A percentile compares a stretch with the other conserved stretches of the same genome.
Conservation (phyloP, 495 filamentous ascomycete species). For the Talaromyces adpressus region DNA sequence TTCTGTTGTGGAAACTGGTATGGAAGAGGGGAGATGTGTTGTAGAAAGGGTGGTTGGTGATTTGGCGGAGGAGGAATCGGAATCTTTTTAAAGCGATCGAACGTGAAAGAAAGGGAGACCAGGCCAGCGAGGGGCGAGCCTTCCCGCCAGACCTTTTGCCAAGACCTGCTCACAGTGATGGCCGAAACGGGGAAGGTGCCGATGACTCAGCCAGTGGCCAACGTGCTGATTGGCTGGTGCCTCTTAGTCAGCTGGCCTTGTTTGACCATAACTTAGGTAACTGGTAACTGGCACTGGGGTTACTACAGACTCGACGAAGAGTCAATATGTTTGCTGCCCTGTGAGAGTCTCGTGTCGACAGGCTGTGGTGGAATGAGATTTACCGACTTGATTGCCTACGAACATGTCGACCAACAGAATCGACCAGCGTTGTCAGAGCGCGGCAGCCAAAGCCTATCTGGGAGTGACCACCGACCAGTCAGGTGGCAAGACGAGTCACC, state of each 20-base stretch:
- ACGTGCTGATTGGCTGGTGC: slow-evolving; percentile 3
- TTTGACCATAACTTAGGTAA: neutral
- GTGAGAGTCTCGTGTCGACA: neutral
- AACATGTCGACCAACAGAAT: neutral
- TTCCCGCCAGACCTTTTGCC: neutral
- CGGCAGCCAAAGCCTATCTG: neutral
- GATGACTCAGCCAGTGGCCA: slow-evolving; percentile 10
- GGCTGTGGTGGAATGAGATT: neutral
- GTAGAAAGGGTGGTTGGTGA: slow-evolving; percentile 15
- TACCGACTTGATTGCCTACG: too few species aligned
- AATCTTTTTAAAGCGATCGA: slow-evolving; percentile 6
- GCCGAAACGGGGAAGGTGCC: neutral
- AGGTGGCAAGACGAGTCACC: neutral
- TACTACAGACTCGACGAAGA: neutral
- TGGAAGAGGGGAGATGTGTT: slow-evolving; percentile 13
- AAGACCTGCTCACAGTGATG: neutral
- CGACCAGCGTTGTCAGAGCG: neutral
- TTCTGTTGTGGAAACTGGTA: neutral
- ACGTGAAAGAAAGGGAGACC: neutral
- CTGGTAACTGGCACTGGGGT: too few species aligned
- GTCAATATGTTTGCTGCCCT: neutral
- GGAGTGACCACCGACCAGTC: neutral
- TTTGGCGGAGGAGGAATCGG: slow-evolving; percentile 21
- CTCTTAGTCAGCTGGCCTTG: neutral
- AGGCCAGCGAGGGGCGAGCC: slow-evolving; percentile 3